Evolutionary conservation across 352 stramenopile species (phyloP), one percentile per base, ranked within the genome.

Genomic region (Globisporangium apiculatum): DNA sequence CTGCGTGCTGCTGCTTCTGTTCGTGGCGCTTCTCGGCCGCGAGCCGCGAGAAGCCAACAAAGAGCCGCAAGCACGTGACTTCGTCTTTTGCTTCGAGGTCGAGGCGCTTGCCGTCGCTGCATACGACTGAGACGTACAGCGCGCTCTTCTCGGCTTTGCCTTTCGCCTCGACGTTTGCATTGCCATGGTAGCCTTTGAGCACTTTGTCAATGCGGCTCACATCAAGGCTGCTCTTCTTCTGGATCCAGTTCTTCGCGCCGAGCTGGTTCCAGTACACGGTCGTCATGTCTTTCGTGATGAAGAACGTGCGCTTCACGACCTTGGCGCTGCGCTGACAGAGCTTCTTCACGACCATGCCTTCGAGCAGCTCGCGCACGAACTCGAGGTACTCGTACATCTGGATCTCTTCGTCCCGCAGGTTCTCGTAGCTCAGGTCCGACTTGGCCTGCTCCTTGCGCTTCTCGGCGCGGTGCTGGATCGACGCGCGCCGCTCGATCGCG

Each of bases 311-410:
- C 48, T 76, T 83, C 18, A 86, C 74, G 2, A 86, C 64, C n/a
- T 75, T 77, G 7, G 62, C 64, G 57, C 75, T 87, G 50, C 74
- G 75, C 51, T 88, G 78, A 40, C 76, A 87, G 5, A 90, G 58
- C 49, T 87, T 88, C 55, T 82, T 86, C 43, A 90, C 40, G 10
- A 58, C 37, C n/a, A 83, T 68, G 11, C 78, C 80, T 35, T 87
- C 76, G 5, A 86, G 63, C 11, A 90, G 49, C 46, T 79, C 71
- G 31, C 75, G 76, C 2, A 90, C 66, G 53, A 90, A 90, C 66
- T 87, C 76, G 35, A 88, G 63, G 55, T 90, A 88, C 55, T 88
- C 77, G 60, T 85, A 85, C 55, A 76, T 74, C 35, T 80, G 65
- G 36, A 86, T 75, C 48, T 88, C 77, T 6, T 85, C 75, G 56